Conservation (phyloP, 2,329 filamentous ascomycete species). For the Aureobasidium sp. region DNA sequence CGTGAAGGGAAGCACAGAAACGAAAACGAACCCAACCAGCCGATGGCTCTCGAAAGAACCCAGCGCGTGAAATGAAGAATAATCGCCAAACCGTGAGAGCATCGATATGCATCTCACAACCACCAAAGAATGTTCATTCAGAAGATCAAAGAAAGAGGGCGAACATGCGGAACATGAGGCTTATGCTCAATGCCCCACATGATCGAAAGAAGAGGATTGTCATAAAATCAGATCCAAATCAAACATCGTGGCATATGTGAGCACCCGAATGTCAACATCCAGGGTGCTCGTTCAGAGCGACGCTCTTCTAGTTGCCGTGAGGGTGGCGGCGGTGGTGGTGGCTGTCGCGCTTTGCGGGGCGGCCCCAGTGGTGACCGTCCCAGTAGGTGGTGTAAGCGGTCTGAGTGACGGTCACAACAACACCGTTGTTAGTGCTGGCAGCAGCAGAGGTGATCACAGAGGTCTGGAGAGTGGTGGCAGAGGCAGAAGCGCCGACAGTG, state of each 20-base stretch:
- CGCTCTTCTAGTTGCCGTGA: slow-evolving; percentile 20
- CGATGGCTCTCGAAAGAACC: slow-evolving; percentile 2
- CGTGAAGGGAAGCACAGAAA: neutral
- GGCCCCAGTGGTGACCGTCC: slow-evolving; percentile 9
- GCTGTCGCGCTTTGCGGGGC: slow-evolving; percentile 4
- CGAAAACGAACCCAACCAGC: neutral
- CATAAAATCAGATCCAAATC: slow-evolving; percentile 14
- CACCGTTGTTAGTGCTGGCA: neutral
- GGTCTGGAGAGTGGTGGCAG: slow-evolving; percentile 20
- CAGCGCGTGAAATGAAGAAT: neutral
- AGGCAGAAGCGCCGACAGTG: slow-evolving; percentile 2
- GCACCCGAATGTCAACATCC: slow-evolving; percentile 16
- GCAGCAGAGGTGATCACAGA: slow-evolving; percentile 10
- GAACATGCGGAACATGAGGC: neutral
- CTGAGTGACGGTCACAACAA: slow-evolving; percentile 22
- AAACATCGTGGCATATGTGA: slow-evolving; percentile 2
- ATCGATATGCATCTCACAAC: slow-evolving; percentile 3
- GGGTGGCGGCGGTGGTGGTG: slow-evolving; percentile 25
- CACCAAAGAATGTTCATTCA: slow-evolving; percentile 13
- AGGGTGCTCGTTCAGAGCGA: neutral
- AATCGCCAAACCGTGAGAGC: slow-evolving; percentile 2
- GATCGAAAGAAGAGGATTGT: slow-evolving; percentile 14
- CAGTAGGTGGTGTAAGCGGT: slow-evolving; percentile 22
- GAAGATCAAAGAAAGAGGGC: slow-evolving; percentile 8
- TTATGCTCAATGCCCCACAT: neutral